Conservation (phyloP, 2,329 filamentous ascomycete species). For the Beauveria brongniartii region DNA sequence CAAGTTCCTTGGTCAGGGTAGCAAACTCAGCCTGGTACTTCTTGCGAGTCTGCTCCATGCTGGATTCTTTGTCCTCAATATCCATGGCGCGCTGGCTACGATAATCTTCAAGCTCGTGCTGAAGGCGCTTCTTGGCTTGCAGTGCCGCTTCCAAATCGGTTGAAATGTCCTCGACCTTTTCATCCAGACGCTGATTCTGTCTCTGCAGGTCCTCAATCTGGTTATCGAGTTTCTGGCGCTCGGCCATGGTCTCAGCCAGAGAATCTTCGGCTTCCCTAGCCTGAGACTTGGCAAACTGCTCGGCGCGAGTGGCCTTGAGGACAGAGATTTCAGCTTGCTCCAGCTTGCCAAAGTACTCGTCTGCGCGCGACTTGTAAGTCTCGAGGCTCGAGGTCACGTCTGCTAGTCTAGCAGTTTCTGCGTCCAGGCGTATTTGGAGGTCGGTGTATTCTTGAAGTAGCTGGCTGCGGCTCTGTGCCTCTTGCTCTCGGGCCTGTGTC, state of each 20-base stretch:
- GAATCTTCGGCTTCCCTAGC: slow-evolving; percentile 86
- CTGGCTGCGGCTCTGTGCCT: slow-evolving; percentile 78
- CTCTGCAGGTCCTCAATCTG: slow-evolving; percentile 84
- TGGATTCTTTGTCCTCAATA: slow-evolving; percentile 92
- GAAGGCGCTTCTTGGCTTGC: slow-evolving; percentile 86
- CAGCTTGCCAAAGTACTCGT: slow-evolving; percentile 95
- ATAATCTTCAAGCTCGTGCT: slow-evolving; percentile 97
- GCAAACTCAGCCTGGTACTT: slow-evolving; percentile 95
- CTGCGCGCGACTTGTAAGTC: slow-evolving; percentile 83
- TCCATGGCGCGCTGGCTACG: slow-evolving; percentile 90
- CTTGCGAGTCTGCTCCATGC: slow-evolving; percentile 92
- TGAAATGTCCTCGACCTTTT: slow-evolving; percentile 82
- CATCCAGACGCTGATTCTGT: slow-evolving; percentile 82
- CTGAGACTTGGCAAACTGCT: slow-evolving; percentile 88
- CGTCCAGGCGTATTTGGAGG: slow-evolving; percentile 84
- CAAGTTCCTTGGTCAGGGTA: slow-evolving; percentile 81
- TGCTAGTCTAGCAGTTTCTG: slow-evolving; percentile 74
- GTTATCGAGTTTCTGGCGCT: slow-evolving; percentile 82
- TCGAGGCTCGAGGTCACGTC: slow-evolving; percentile 79
- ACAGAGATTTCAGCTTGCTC: slow-evolving; percentile 96
- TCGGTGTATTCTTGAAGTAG: slow-evolving; percentile 89
- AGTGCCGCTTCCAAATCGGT: slow-evolving; percentile 79
- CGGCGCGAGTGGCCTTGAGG: slow-evolving; percentile 81
- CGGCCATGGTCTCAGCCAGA: slow-evolving; percentile 82
- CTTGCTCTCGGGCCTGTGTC: slow-evolving; percentile 70